Percentiles rank a stretch among this genome's conserved stretches.
Evolutionary conservation across 2,329 filamentous ascomycete genomes (phyloP).

Genomic region (Alternaria sp.): DNA sequence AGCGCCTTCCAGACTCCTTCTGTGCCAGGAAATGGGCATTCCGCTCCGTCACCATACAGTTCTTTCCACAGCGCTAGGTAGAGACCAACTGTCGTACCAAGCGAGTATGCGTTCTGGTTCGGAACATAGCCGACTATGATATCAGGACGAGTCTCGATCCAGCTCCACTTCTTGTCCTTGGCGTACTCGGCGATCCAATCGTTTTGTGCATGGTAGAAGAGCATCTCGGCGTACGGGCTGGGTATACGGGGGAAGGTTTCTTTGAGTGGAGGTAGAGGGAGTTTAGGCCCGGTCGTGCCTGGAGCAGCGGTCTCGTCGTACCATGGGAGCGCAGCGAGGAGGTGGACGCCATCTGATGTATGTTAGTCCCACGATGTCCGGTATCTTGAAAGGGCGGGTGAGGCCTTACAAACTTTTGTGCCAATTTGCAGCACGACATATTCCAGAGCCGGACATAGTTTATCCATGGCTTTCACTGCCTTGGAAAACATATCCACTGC

Average conservation of each 20-base stretch:
- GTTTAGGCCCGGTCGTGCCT: slow-evolving; percentile 14
- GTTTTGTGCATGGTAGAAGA: slow-evolving; percentile 56
- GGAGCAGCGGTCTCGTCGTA: slow-evolving; percentile 9
- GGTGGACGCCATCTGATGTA: slow-evolving; percentile 53
- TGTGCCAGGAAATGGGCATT: slow-evolving; percentile 53
- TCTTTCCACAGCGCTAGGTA: slow-evolving; percentile 51
- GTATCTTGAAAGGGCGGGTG: background rate
- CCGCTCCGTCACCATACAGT: slow-evolving; percentile 49
- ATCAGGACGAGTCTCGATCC: slow-evolving; percentile 53
- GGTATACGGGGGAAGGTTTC: slow-evolving; percentile 23
- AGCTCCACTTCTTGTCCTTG: slow-evolving; percentile 51
- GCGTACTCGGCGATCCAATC: slow-evolving; percentile 50
- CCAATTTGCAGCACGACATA: slow-evolving; percentile 43
- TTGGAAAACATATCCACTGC: slow-evolving; percentile 55
- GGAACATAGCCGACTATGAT: slow-evolving; percentile 56
- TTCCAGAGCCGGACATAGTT: slow-evolving; percentile 31
- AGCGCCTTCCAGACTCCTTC: slow-evolving; percentile 48
- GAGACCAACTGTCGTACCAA: slow-evolving; percentile 49
- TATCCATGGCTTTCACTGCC: slow-evolving; percentile 45
- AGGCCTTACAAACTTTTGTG: slow-evolving; percentile 48
- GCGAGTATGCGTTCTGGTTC: slow-evolving; percentile 52
- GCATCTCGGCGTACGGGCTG: slow-evolving; percentile 44
- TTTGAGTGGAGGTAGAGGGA: slow-evolving; percentile 11
- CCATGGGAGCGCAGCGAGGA: slow-evolving; percentile 44
- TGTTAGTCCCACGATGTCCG: slow-evolving; percentile 1